phyloP scores from a whole-genome alignment of 345 rosid genomes.

The Bruguiera sexangula region DNA sequence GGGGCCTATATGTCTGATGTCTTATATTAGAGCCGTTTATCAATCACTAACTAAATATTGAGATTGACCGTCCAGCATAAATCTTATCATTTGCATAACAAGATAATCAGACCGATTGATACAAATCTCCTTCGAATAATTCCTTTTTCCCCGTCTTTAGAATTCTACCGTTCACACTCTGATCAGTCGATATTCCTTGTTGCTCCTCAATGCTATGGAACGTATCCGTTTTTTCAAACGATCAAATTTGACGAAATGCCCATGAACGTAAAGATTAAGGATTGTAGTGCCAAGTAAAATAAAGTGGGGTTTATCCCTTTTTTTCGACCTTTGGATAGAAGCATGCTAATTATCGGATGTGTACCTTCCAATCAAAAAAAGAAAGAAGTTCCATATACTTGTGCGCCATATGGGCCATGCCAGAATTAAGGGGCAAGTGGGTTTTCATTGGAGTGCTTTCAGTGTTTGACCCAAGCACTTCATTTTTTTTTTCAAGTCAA shows the following conservation, averaged over 20 bases:
- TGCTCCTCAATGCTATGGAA: not conserved
- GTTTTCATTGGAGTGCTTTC: not conserved
- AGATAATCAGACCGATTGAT: constrained; percentile 11
- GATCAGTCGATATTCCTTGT: not conserved
- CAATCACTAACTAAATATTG: constrained; percentile 23
- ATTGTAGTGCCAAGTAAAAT: not conserved
- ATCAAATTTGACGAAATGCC: constrained; percentile 9
- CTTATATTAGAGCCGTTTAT: constrained; percentile 26
- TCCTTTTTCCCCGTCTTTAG: too few relatives aligned
- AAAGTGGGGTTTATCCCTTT: not conserved
- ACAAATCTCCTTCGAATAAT: too few relatives aligned
- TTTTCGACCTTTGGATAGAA: not conserved
- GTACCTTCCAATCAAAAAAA: constrained; percentile 15
- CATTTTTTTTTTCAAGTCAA: too few relatives aligned
- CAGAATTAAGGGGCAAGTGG: not conserved
- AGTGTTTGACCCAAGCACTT: too few relatives aligned
- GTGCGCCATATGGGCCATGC: not conserved
- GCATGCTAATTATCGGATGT: constrained; percentile 1
- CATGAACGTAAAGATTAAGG: constrained; percentile 2
- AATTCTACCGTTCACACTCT: not conserved
- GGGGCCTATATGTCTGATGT: constrained; percentile 51
- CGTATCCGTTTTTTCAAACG: constrained; percentile 1
- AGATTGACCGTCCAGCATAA: constrained; percentile 12
- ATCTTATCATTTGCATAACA: constrained; percentile 33
- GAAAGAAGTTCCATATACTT: not conserved